A percentile compares a stretch with the other conserved stretches of the same genome.
These are phyloP conservation scores for Gossypium australe DNA, from an alignment of 345 rosid genomes.

Conservation along the genomic window DNA sequence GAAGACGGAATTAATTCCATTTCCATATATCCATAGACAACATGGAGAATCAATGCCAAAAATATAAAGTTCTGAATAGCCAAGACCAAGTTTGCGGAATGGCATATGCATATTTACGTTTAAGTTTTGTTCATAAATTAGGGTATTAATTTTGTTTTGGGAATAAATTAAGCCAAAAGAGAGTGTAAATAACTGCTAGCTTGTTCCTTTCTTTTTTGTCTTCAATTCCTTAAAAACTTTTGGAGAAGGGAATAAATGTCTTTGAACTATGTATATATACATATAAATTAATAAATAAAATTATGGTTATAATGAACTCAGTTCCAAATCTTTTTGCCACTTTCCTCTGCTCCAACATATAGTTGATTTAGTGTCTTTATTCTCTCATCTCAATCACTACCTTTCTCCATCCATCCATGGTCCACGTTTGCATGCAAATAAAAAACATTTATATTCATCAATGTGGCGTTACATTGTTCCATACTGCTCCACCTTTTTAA, in stretches of 20 bases:
- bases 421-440: too few species aligned
- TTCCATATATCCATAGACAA: not conserved
- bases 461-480: too few species aligned
- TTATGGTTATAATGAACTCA: not conserved
- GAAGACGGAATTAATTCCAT: not conserved
- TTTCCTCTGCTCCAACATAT: not conserved
- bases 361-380: not conserved
- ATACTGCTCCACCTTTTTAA: too few species aligned
- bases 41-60: slow-evolving; percentile 4
- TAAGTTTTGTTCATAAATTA: not conserved
- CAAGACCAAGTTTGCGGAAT: not conserved
- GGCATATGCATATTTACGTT: not conserved
- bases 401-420: not conserved
- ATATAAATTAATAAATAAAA: not conserved
- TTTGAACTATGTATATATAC: not conserved
- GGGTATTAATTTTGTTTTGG: too few species aligned
- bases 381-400: not conserved
- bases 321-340: not conserved
- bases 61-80: not conserved
- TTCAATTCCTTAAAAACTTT: too few species aligned
- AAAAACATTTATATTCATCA: too few species aligned
- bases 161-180: too few species aligned
- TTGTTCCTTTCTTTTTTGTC: too few species aligned
- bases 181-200: too few species aligned
- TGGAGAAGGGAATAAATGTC: too few species aligned